Percentiles rank a stretch among this genome's conserved stretches.
Evolutionary conservation across 495 filamentous ascomycete species (phyloP).

Genomic region (Ramalina peruviana): DNA sequence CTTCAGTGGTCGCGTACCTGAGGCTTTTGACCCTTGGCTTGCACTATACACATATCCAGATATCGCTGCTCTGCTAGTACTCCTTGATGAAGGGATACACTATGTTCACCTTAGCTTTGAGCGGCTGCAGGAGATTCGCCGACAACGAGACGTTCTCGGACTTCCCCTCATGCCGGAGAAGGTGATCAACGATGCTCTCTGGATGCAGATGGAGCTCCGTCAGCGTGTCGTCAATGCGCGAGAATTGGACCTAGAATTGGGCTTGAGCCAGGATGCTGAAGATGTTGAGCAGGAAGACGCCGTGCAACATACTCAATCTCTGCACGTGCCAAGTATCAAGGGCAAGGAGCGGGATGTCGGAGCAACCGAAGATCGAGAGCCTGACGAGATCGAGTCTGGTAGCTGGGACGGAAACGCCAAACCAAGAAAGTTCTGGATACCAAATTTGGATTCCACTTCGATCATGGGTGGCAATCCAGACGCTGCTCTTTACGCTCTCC

Average conservation of each 20-base stretch:
- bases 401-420: slow-evolving; percentile 38
- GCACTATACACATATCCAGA: slow-evolving; percentile 35
- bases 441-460: slow-evolving; percentile 41
- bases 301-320: slow-evolving; percentile 3
- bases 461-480: slow-evolving; percentile 40
- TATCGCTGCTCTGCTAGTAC: slow-evolving; percentile 39
- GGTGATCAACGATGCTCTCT: slow-evolving; percentile 40
- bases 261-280: slow-evolving; percentile 23
- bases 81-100: slow-evolving; percentile 46
- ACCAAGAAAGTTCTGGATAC: slow-evolving; percentile 44
- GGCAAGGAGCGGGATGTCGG: slow-evolving; percentile 25
- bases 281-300: slow-evolving; percentile 5
- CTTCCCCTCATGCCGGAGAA: slow-evolving; percentile 37
- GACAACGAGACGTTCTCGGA: slow-evolving; percentile 37
- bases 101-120: slow-evolving; percentile 49
- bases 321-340: slow-evolving; percentile 19
- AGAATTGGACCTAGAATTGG: slow-evolving; percentile 35
- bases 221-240: slow-evolving; percentile 40
- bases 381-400: slow-evolving; percentile 26
- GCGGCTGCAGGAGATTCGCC: slow-evolving; percentile 39
- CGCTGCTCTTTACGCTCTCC: slow-evolving; percentile 22
- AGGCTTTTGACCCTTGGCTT: slow-evolving; percentile 30
- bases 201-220: slow-evolving; percentile 40
- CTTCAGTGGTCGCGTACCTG: slow-evolving; percentile 20
- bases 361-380: slow-evolving; percentile 11